Conservation (phyloP, 2,329 filamentous ascomycete species). For the Paecilomyces sp. region DNA sequence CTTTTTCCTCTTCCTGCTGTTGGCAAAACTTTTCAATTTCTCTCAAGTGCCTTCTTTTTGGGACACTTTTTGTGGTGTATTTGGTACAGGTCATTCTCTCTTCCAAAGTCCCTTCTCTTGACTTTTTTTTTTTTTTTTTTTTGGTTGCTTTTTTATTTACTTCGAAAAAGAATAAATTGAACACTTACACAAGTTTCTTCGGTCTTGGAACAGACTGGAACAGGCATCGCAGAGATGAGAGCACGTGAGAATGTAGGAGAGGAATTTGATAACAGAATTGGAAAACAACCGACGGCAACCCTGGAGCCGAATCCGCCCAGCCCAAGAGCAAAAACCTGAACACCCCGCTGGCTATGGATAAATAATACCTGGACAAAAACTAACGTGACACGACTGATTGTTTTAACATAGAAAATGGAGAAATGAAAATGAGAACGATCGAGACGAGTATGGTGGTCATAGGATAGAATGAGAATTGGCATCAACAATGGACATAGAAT, state of each 20-base stretch:
- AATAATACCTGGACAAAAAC: slow-evolving; percentile 3
- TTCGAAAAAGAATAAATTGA: neutral
- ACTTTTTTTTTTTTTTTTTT: neutral
- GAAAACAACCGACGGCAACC: neutral
- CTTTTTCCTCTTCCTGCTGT: neutral
- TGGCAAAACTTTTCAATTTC: neutral
- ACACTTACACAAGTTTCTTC: neutral
- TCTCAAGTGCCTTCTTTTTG: neutral
- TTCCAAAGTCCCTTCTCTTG: neutral
- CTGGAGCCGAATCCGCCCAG: neutral
- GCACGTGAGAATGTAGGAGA: neutral
- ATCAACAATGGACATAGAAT: slow-evolving; percentile 3
- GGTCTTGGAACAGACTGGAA: neutral
- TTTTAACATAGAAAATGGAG: slow-evolving; percentile 1
- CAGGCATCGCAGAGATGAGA: neutral
- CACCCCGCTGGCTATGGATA: neutral
- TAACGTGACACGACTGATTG: neutral
- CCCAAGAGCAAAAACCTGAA: neutral
- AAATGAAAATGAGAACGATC: neutral
- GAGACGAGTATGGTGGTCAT: neutral
- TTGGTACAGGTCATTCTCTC: neutral
- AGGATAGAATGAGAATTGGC: neutral
- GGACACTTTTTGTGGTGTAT: neutral
- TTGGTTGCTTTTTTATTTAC: neutral
- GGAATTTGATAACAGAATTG: neutral